phyloP scores from a whole-genome alignment of 2,329 filamentous ascomycete species.

The Diaporthe sp. region DNA sequence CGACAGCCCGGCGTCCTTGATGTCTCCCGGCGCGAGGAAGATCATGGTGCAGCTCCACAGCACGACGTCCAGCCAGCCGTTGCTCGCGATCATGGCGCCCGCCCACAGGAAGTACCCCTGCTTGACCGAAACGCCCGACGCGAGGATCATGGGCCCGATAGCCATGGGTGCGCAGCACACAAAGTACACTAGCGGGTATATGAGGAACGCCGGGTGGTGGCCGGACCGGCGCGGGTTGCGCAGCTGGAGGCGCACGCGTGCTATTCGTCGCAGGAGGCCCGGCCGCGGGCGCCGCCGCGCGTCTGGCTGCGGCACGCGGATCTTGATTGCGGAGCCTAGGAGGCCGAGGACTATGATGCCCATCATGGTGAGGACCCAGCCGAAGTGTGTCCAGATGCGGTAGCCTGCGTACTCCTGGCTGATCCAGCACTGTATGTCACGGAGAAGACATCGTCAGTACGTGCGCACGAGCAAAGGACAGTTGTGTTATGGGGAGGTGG shows the following conservation, averaged over 20 bases:
- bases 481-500: too few relatives aligned
- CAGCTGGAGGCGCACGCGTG: neutral
- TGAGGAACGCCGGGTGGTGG: constrained; percentile 35
- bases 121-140: neutral
- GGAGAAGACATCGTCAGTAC: neutral
- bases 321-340: neutral
- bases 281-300: neutral
- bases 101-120: constrained; percentile 32
- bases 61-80: constrained; percentile 33
- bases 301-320: neutral
- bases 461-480: neutral
- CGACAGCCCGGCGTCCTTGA: constrained; percentile 27
- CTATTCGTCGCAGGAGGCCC: neutral
- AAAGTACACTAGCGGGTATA: constrained; percentile 31
- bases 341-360: constrained; percentile 14
- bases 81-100: constrained; percentile 36
- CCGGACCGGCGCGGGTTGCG: constrained; percentile 17
- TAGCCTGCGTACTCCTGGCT: constrained; percentile 30
- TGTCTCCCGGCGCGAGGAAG: constrained; percentile 29
- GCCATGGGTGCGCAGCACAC: constrained; percentile 34
- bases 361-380: constrained; percentile 30
- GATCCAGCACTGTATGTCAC: constrained; percentile 26
- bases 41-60: constrained; percentile 37
- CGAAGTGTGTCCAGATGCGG: constrained; percentile 35
- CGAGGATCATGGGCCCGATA: constrained; percentile 28